These are phyloP conservation scores for Monosporascus sp. DNA, from an alignment of 2,329 filamentous ascomycete species.

Conservation along the genomic window DNA sequence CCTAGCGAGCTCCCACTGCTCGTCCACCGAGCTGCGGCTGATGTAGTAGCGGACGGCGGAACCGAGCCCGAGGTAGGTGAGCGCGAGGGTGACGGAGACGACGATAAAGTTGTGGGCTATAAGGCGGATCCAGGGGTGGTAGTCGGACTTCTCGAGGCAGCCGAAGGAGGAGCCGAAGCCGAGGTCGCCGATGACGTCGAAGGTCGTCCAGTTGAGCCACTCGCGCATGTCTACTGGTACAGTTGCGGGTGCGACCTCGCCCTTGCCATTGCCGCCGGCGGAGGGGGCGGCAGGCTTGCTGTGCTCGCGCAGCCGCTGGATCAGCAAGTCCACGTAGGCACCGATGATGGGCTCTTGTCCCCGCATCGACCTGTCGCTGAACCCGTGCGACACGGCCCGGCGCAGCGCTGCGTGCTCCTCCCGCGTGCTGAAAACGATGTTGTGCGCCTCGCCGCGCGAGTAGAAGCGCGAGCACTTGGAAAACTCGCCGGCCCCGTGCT, in stretches of 20 bases:
- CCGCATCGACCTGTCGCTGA: slow-evolving; percentile 33
- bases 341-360: slow-evolving; percentile 36
- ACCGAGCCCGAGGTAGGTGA: slow-evolving; percentile 13
- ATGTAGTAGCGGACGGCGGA: slow-evolving; percentile 11
- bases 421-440: slow-evolving; percentile 26
- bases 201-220: slow-evolving; percentile 36
- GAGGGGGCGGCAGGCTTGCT: slow-evolving; percentile 6
- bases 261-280: not conserved
- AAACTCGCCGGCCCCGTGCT: slow-evolving; percentile 23
- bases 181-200: slow-evolving; percentile 42
- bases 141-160: slow-evolving; percentile 27
- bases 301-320: slow-evolving; percentile 24
- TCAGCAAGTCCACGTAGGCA: slow-evolving; percentile 31
- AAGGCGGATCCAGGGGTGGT: slow-evolving; percentile 29
- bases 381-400: slow-evolving; percentile 33
- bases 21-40: slow-evolving; percentile 5
- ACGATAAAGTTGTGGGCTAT: slow-evolving; percentile 24
- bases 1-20: slow-evolving; percentile 15
- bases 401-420: slow-evolving; percentile 29
- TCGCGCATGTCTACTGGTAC: slow-evolving; percentile 26
- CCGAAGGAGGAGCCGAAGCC: slow-evolving; percentile 40
- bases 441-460: slow-evolving; percentile 17
- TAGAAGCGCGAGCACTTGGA: slow-evolving; percentile 26
- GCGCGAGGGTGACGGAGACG: slow-evolving; percentile 10
- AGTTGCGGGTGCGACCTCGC: no score